A percentile compares a stretch with the other conserved stretches of the same genome.
Evolutionary conservation across 2,329 filamentous ascomycete genomes (phyloP).

Genomic region (Penicillium paneum): DNA sequence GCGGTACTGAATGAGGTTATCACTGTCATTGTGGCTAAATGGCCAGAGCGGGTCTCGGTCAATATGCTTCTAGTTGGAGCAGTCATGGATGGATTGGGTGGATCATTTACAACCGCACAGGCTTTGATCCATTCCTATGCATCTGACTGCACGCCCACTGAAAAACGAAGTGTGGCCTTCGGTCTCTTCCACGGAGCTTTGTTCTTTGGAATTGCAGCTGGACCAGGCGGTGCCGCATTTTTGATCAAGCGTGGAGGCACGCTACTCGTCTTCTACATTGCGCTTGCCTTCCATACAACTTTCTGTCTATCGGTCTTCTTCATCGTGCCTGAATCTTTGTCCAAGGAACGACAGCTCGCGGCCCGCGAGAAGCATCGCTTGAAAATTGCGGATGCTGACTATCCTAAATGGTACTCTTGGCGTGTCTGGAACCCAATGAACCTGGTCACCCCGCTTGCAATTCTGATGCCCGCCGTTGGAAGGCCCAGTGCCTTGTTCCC

Average conservation of each 20-base stretch:
- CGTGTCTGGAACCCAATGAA: conserved; percentile 54
- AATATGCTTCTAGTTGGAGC: conserved; percentile 75
- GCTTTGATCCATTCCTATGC: conserved; percentile 81
- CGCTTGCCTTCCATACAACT: conserved; percentile 66
- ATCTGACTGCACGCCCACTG: conserved; percentile 80
- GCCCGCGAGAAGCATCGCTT: conserved; percentile 66
- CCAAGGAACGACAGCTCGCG: conserved; percentile 64
- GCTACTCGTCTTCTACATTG: conserved; percentile 79
- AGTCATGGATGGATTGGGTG: conserved; percentile 75
- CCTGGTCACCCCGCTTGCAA: conserved; percentile 70
- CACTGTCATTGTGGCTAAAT: conserved; percentile 73
- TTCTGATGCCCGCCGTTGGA: conserved; percentile 64
- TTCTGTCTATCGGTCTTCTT: conserved; percentile 72
- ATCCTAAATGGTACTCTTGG: conserved; percentile 31
- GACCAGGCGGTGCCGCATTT: conserved; percentile 76
- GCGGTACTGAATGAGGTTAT: conserved; percentile 70
- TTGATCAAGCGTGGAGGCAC: conserved; percentile 71
- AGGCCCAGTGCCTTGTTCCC: conserved; percentile 28
- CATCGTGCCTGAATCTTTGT: conserved; percentile 79
- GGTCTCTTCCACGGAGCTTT: conserved; percentile 87
- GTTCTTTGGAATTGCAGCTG: conserved; percentile 83
- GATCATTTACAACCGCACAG: conserved; percentile 83
- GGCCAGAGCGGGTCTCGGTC: conserved; percentile 69
- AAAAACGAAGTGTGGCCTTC: conserved; percentile 75
- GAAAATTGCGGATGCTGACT: conserved; percentile 36